phyloP scores from a whole-genome alignment of 2,329 filamentous ascomycete species.

The Exophiala oligosperma region DNA sequence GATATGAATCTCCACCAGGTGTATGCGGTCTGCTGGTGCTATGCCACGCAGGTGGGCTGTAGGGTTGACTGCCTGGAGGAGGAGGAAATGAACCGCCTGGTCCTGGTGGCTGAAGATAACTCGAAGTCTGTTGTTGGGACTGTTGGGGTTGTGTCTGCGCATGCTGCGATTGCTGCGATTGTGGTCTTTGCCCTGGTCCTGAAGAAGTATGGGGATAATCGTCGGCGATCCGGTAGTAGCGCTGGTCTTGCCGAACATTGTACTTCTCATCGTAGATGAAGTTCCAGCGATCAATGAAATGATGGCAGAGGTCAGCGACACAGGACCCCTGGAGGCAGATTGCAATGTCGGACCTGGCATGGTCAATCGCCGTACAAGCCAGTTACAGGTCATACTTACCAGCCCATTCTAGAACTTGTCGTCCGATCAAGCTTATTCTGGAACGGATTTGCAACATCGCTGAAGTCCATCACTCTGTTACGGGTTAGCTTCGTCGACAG shows the following conservation, averaged over 20 bases:
- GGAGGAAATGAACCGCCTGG: slow-evolving; percentile 22
- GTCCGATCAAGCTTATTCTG: slow-evolving; percentile 84
- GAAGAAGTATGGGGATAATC: slow-evolving; percentile 33
- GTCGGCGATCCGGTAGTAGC: slow-evolving; percentile 46
- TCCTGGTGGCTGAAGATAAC: slow-evolving; percentile 27
- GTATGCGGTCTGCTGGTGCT: slow-evolving; percentile 23
- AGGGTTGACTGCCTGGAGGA: slow-evolving; percentile 27
- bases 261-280: slow-evolving; percentile 88
- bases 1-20: slow-evolving; percentile 9
- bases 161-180: slow-evolving; percentile 34
- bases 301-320: slow-evolving; percentile 70
- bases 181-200: slow-evolving; percentile 33
- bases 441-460: slow-evolving; percentile 74
- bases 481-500: neutral
- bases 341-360: slow-evolving; percentile 66
- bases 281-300: slow-evolving; percentile 89
- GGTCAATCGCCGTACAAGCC: neutral
- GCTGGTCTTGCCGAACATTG: slow-evolving; percentile 52
- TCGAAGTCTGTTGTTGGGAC: slow-evolving; percentile 33
- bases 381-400: slow-evolving; percentile 44
- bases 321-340: slow-evolving; percentile 74
- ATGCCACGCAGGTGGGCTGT: slow-evolving; percentile 28
- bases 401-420: slow-evolving; percentile 82
- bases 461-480: slow-evolving; percentile 70
- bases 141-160: slow-evolving; percentile 40